Base-by-base conservation (phyloP, 495 filamentous ascomycete species). In the Penicillium steckii region DNA sequence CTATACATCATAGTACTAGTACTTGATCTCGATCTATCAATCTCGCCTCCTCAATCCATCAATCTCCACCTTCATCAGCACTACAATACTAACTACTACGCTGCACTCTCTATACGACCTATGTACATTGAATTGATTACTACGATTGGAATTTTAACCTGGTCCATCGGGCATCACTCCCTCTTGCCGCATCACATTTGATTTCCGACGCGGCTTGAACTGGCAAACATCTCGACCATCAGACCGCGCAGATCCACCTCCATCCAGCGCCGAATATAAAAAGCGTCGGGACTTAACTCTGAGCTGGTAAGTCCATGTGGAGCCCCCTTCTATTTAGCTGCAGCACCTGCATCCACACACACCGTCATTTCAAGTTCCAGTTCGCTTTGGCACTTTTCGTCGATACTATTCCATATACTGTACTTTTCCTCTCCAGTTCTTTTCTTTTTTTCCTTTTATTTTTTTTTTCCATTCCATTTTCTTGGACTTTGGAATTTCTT, bases 161-260 rank as follows among this genome's bases (percentile, higher is more conserved):
- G 46, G 53, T 38, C 53, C 46, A 50, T 55, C 46, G 53, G 53
- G 53, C 53, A 50, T 42, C 10, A 45, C 26, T n/a, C 18, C 8
- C 23, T 29, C 19, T 40, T 41, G 32, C 8, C 5, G 37, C 37
- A 41, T 48, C 8, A 13, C 12, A 48, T 46, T 52, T 42, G 23
- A 22, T 18, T 52, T 40, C 32, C 42, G 30, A 52, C 30, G 38
- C 43, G 19, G 37, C 37, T 25, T 38, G 42, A 23, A 17, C 21
- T 25, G 32, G 30, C 46, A 48, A 48, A 48, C 46, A 48, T 50
- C 38, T 43, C 19, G 35, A 22, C 12, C 27, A 12, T 5, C 6
- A 29, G 27, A 29, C 27, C 27, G 12, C 27, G 12, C 5, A 17
- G 32, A 35, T 12, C 13, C 3, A 35, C n/a, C 3, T 18, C 1